phyloP scores from a whole-genome alignment of 108 stramenopile species.

The Fragilariopsis cylindrus region DNA sequence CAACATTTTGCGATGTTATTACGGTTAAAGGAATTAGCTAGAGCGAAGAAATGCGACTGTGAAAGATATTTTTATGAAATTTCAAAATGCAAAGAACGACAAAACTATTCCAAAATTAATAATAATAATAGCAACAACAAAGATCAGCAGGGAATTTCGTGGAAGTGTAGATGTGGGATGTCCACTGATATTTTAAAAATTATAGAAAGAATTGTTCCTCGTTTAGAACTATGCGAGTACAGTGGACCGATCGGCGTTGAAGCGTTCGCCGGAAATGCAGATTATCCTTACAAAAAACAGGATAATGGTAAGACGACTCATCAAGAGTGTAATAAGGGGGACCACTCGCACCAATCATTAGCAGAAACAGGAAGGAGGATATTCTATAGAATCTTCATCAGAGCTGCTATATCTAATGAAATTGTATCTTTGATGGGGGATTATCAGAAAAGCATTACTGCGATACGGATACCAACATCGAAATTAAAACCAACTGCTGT shows the following conservation, averaged over 20 bases:
- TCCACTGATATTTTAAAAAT: slow-evolving; percentile 30
- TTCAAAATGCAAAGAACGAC: background rate
- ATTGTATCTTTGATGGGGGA: background rate
- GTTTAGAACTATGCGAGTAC: slow-evolving; percentile 43
- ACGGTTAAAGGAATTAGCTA: slow-evolving; percentile 18
- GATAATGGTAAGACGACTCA: background rate
- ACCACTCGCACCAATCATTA: background rate
- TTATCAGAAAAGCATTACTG: slow-evolving; percentile 1
- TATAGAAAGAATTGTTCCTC: slow-evolving; percentile 20
- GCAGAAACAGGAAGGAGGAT: background rate
- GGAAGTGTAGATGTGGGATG: slow-evolving; percentile 26
- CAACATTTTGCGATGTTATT: slow-evolving; percentile 27
- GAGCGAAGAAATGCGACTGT: slow-evolving; percentile 11
- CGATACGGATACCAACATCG: slow-evolving; percentile 10
- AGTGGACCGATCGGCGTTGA: slow-evolving; percentile 45
- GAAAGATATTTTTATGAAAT: background rate
- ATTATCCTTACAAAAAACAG: slow-evolving; percentile 20
- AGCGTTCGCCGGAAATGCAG: slow-evolving; percentile 41
- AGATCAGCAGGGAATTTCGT: background rate
- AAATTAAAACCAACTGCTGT: background rate
- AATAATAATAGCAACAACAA: background rate
- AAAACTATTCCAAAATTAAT: background rate
- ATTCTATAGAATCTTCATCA: background rate
- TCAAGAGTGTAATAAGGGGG: too few species aligned
- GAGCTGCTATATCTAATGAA: background rate